phyloP scores from a whole-genome alignment of 225 moss, liverwort and hornwort genomes.

The Sphagnum contortum region DNA sequence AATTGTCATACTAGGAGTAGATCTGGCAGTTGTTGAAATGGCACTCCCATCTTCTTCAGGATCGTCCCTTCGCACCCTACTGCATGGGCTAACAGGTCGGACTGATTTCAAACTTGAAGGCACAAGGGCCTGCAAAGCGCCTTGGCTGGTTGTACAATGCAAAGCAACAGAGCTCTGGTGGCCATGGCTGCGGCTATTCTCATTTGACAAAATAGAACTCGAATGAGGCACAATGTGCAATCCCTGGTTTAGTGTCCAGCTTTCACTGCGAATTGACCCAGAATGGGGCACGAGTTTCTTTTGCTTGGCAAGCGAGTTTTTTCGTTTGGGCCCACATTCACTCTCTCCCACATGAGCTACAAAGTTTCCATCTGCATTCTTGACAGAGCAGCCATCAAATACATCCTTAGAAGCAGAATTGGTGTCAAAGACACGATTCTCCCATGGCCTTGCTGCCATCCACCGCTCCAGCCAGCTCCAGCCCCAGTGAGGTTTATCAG shows the following conservation, averaged over 20 bases:
- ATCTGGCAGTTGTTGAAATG: slow-evolving; percentile 46
- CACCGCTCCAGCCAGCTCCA: slow-evolving; percentile 97
- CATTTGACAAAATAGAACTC: slow-evolving; percentile 7
- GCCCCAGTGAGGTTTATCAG: slow-evolving; percentile 80
- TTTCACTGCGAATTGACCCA: slow-evolving; percentile 8
- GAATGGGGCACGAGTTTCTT: slow-evolving; percentile 20
- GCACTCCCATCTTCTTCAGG: slow-evolving; percentile 56
- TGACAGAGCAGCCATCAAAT: slow-evolving; percentile 15
- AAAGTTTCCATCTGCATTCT: slow-evolving; percentile 21
- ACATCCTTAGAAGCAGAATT: slow-evolving; percentile 19
- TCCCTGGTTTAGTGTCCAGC: slow-evolving; percentile 11
- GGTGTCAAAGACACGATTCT: slow-evolving; percentile 51
- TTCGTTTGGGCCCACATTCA: slow-evolving; percentile 39
- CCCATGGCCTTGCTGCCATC: slow-evolving; percentile 83
- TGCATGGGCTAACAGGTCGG: slow-evolving; percentile 65
- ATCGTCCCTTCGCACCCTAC: slow-evolving; percentile 38
- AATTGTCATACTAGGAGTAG: slow-evolving; percentile 36
- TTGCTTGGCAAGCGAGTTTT: slow-evolving; percentile 20
- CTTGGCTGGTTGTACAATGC: slow-evolving; percentile 12
- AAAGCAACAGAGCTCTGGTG: background rate
- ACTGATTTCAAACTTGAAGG: slow-evolving; percentile 17
- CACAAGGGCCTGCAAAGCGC: slow-evolving; percentile 8
- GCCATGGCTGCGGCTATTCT: slow-evolving; percentile 2
- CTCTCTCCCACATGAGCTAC: slow-evolving; percentile 22
- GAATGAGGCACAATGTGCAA: slow-evolving; percentile 5